These are phyloP conservation scores for Xerocomus brunneocitrinus DNA, from an alignment of 768 basidiomycete genomes.

Conservation along the genomic window DNA sequence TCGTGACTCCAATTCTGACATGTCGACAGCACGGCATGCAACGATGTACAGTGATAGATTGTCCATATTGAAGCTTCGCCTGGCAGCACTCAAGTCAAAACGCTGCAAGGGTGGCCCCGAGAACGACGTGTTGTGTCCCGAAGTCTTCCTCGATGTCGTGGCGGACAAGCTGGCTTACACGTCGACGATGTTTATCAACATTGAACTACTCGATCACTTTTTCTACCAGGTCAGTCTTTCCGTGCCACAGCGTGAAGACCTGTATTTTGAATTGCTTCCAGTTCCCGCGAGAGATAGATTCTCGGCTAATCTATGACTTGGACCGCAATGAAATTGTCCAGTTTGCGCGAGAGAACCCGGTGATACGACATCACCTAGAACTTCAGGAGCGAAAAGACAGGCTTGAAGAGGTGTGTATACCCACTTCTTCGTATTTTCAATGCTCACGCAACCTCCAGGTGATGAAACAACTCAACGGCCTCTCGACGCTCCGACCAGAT, in stretches of 20 bases:
- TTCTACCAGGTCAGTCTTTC: conserved; percentile 81
- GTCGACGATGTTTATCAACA: conserved; percentile 97
- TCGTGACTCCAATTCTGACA: conserved; percentile 5
- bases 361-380: conserved; percentile 82
- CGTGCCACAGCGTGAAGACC: background rate
- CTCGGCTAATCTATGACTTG: conserved; percentile 87
- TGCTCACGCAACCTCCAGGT: conserved; percentile 46
- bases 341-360: conserved; percentile 95
- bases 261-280: conserved; percentile 27
- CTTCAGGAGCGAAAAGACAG: conserved; percentile 97
- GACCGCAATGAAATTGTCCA: conserved; percentile 83
- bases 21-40: conserved; percentile 76
- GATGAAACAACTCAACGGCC: conserved; percentile 91
- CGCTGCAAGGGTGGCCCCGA: conserved; percentile 87
- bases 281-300: conserved; percentile 98
- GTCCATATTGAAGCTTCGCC: conserved; percentile 77
- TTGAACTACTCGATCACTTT: conserved; percentile 96
- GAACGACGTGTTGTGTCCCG: conserved; percentile 88
- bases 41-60: conserved; percentile 82
- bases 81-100: conserved; percentile 81
- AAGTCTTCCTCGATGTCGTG: conserved; percentile 94
- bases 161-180: conserved; percentile 96
- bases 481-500: conserved; percentile 85
- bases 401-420: conserved; percentile 73
- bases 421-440: background rate